Evolutionary conservation across 208 protist genomes (phyloP).

Genomic region (Naegleria fowleri): DNA sequence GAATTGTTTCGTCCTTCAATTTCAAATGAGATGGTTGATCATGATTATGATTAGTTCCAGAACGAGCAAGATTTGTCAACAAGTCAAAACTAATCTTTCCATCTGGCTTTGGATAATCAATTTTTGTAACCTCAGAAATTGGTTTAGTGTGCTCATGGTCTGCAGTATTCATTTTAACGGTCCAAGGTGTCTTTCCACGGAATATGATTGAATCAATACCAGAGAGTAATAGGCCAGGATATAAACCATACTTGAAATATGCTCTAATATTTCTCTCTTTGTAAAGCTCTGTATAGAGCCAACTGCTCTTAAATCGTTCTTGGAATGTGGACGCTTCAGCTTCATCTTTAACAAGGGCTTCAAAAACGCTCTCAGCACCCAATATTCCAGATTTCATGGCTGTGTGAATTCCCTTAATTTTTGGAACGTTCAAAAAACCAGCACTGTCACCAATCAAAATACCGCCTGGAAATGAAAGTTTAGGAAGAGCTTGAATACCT

Average conservation of each 20-base stretch:
- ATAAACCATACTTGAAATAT: slow-evolving; percentile 72
- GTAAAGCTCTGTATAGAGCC: slow-evolving; percentile 86
- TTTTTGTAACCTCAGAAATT: slow-evolving; percentile 61
- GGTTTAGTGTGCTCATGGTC: slow-evolving; percentile 69
- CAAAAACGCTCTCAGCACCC: slow-evolving; percentile 46
- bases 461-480: slow-evolving; percentile 86
- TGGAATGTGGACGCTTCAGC: slow-evolving; percentile 66
- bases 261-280: slow-evolving; percentile 84
- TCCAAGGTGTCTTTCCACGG: slow-evolving; percentile 77
- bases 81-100: slow-evolving; percentile 90
- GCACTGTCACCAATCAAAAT: slow-evolving; percentile 83
- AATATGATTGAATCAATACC: slow-evolving; percentile 69
- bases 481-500: slow-evolving; percentile 83
- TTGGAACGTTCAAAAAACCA: slow-evolving; percentile 94
- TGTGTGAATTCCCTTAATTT: slow-evolving; percentile 95
- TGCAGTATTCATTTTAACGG: slow-evolving; percentile 60
- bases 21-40: slow-evolving; percentile 90
- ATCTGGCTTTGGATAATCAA: slow-evolving; percentile 95
- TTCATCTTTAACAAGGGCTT: slow-evolving; percentile 49
- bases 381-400: slow-evolving; percentile 70
- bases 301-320: slow-evolving; percentile 72
- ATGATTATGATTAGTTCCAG: slow-evolving; percentile 89
- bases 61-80: slow-evolving; percentile 84
- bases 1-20: slow-evolving; percentile 53
- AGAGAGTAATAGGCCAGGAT: slow-evolving; percentile 65